Evolutionary conservation across 805 yeast genomes (phyloP).

Genomic region (Candida lessepsii): DNA sequence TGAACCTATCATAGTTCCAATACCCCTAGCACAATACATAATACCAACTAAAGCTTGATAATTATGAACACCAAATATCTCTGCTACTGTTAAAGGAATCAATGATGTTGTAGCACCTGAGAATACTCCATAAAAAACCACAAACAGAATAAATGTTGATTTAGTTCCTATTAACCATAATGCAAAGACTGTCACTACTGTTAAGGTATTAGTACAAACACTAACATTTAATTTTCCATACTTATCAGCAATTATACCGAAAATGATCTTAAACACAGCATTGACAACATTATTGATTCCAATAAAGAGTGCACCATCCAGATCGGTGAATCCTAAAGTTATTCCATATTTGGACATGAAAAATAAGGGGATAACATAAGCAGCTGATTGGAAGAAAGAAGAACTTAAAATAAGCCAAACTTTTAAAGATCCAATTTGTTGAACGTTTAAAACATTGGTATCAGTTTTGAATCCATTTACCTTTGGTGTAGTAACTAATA

Average conservation of each 20-base stretch:
- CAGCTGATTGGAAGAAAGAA: slow-evolving; percentile 32
- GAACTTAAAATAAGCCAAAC: slow-evolving; percentile 20
- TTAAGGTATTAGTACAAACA: slow-evolving; percentile 17
- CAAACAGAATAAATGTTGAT: slow-evolving; percentile 27
- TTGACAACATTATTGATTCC: slow-evolving; percentile 34
- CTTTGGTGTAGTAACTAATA: slow-evolving; percentile 16
- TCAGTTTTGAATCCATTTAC: slow-evolving; percentile 8
- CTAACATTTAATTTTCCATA: slow-evolving; percentile 21
- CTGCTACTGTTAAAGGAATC: slow-evolving; percentile 32
- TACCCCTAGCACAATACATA: slow-evolving; percentile 33
- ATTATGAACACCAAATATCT: slow-evolving; percentile 30
- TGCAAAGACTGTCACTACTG: slow-evolving; percentile 18
- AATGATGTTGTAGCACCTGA: slow-evolving; percentile 35
- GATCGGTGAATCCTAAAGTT: slow-evolving; percentile 27
- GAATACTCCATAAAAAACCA: slow-evolving; percentile 32
- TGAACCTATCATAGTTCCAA: slow-evolving; percentile 32
- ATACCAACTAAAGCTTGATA: slow-evolving; percentile 33
- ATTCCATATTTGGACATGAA: slow-evolving; percentile 34
- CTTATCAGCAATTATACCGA: slow-evolving; percentile 19
- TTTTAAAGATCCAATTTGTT: slow-evolving; percentile 19
- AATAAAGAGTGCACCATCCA: slow-evolving; percentile 33
- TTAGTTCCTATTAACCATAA: slow-evolving; percentile 21
- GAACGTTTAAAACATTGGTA: slow-evolving; percentile 13
- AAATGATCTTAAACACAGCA: slow-evolving; percentile 21
- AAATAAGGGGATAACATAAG: slow-evolving; percentile 31